A percentile compares a stretch with the other conserved stretches of the same genome.
Evolutionary conservation across 768 basidiomycete genomes (phyloP).

Genomic region (Polyporus arcularius): DNA sequence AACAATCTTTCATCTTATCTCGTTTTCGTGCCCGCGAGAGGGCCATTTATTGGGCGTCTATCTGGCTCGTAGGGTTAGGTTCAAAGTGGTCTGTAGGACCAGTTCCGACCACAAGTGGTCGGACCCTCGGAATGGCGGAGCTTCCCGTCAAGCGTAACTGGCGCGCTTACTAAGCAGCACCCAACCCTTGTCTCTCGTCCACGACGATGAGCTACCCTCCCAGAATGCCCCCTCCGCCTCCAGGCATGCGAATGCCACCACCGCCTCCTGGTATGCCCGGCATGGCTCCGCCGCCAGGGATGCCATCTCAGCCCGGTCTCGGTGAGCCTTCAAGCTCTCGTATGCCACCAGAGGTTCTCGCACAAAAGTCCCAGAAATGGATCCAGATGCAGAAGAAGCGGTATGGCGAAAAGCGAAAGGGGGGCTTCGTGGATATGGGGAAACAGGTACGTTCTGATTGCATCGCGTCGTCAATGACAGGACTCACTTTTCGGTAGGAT

Average conservation of each 20-base stretch:
- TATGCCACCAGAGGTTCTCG: conserved; percentile 69
- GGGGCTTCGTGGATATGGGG: conserved; percentile 89
- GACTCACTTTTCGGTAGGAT: conserved; percentile 53
- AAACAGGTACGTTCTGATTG: conserved; percentile 68
- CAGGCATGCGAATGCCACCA: conserved; percentile 40
- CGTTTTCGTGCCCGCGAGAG: no score
- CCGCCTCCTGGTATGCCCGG: conserved; percentile 42
- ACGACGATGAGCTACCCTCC: conserved; percentile 52
- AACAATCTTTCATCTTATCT: no score
- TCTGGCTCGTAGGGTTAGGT: no score
- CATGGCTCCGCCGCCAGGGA: conserved; percentile 37
- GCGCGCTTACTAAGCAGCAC: conserved; percentile 16
- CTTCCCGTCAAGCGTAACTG: no score
- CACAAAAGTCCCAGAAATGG: conserved; percentile 96
- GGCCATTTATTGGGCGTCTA: no score
- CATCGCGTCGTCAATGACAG: not conserved
- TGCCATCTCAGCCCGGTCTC: conserved; percentile 34
- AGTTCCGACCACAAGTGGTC: no score
- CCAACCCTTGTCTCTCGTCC: conserved; percentile 22
- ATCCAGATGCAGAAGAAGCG: conserved; percentile 89
- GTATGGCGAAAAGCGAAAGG: conserved; percentile 89
- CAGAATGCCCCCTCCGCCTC: conserved; percentile 53
- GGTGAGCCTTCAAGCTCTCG: conserved; percentile 39
- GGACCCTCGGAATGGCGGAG: no score
- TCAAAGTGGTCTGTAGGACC: no score